These are phyloP conservation scores for Luffa acutangula DNA, from an alignment of 306 rosid species.

Conservation along the genomic window DNA sequence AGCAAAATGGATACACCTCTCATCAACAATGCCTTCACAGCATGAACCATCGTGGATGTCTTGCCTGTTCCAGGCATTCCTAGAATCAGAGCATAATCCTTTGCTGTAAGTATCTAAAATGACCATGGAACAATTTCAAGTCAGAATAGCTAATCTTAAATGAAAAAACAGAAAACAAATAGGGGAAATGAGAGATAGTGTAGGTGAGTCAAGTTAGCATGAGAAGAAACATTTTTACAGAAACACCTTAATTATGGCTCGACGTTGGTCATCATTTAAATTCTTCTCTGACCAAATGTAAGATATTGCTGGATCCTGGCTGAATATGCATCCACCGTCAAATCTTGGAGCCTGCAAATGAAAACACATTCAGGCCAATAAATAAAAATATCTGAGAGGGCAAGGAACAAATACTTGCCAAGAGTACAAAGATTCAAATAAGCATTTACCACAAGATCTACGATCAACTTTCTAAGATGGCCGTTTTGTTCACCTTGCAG, in stretches of 20 bases:
- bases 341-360: conserved; percentile 77
- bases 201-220: background rate
- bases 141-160: background rate
- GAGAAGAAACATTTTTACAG: background rate
- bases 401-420: background rate
- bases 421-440: background rate
- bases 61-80: conserved; percentile 99
- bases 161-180: background rate
- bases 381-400: background rate
- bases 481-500: conserved; percentile 46
- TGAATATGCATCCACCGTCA: conserved; percentile 64
- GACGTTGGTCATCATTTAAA: conserved; percentile 83
- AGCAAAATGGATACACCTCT: conserved; percentile 89
- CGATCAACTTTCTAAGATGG: conserved; percentile 73
- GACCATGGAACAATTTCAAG: background rate
- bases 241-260: conserved; percentile 79
- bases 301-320: conserved; percentile 92
- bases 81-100: conserved; percentile 83
- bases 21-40: conserved; percentile 84
- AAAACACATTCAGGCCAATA: background rate
- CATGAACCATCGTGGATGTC: conserved; percentile 96
- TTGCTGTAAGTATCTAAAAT: conserved; percentile 78
- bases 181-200: background rate
- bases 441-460: conserved; percentile 61
- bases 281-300: conserved; percentile 68